Evolutionary conservation across 2,329 filamentous ascomycete genomes (phyloP).

Genomic region (Fusarium tuaranense): DNA sequence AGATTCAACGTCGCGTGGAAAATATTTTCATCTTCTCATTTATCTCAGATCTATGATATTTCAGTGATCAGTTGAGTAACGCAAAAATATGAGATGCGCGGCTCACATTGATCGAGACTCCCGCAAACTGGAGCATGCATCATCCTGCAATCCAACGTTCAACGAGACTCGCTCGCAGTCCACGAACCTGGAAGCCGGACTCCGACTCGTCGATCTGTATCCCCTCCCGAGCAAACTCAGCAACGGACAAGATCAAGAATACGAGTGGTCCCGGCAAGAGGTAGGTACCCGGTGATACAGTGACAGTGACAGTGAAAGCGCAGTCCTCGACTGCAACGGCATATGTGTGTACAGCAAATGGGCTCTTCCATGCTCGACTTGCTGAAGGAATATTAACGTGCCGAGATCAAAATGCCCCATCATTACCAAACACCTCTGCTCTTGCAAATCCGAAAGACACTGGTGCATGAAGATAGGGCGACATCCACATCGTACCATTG

Average conservation of each 20-base stretch:
- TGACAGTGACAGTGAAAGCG: conserved; percentile 25
- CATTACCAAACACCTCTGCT: conserved; percentile 70
- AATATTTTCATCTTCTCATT: conserved; percentile 24
- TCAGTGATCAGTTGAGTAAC: background rate
- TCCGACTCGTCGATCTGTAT: conserved; percentile 7
- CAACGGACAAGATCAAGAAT: conserved; percentile 27
- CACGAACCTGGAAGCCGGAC: conserved; percentile 4
- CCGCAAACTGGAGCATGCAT: background rate
- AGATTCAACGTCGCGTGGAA: conserved; percentile 19
- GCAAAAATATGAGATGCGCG: background rate
- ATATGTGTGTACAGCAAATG: conserved; percentile 72
- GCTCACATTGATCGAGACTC: background rate
- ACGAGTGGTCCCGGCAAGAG: conserved; percentile 19
- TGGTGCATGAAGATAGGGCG: conserved; percentile 68
- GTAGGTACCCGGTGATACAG: conserved; percentile 25
- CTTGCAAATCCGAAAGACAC: conserved; percentile 51
- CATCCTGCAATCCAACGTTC: conserved; percentile 9
- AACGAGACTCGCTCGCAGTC: conserved; percentile 1
- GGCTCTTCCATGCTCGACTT: conserved; percentile 62
- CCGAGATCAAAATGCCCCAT: conserved; percentile 63
- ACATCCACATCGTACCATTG: conserved; percentile 38
- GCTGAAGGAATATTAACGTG: conserved; percentile 69
- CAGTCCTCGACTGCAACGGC: conserved; percentile 50
- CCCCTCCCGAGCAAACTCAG: conserved; percentile 1
- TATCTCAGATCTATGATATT: background rate